phyloP scores from a whole-genome alignment of 345 rosid genomes.

The Rhodomyrtus tomentosa region DNA sequence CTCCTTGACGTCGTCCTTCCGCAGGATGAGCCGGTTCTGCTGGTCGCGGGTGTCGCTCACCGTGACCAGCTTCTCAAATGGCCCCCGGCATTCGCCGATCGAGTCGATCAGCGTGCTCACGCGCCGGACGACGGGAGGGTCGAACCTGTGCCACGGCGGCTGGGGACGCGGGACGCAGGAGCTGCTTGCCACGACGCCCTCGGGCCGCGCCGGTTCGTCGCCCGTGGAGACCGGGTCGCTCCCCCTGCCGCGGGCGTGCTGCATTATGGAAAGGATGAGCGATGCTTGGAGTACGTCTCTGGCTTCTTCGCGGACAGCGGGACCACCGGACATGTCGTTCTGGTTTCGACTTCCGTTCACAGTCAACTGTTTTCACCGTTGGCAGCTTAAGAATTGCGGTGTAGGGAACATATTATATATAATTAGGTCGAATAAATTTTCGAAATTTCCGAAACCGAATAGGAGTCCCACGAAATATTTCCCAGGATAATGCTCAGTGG shows the following conservation, averaged over 20 bases:
- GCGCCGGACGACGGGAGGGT: neutral
- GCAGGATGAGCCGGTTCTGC: neutral
- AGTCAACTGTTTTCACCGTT: neutral
- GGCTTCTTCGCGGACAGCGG: neutral
- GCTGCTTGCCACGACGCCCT: neutral
- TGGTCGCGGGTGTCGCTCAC: neutral
- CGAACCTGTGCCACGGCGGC: neutral
- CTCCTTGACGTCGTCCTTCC: neutral
- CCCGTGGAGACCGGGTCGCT: neutral
- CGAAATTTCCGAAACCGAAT: neutral
- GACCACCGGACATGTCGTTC: neutral
- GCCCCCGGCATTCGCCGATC: neutral
- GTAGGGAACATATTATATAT: neutral
- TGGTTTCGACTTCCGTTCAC: neutral
- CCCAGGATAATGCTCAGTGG: no score
- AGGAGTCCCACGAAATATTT: neutral
- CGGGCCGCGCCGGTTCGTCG: neutral
- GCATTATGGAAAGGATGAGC: neutral
- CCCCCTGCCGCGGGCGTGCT: neutral
- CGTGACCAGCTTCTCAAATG: neutral
- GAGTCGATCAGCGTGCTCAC: neutral
- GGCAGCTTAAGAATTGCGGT: neutral
- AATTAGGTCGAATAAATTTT: neutral
- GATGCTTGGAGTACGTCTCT: neutral
- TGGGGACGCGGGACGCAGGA: neutral